Conservation (phyloP, 2,329 filamentous ascomycete species). For the Huntiella abstrusa region DNA sequence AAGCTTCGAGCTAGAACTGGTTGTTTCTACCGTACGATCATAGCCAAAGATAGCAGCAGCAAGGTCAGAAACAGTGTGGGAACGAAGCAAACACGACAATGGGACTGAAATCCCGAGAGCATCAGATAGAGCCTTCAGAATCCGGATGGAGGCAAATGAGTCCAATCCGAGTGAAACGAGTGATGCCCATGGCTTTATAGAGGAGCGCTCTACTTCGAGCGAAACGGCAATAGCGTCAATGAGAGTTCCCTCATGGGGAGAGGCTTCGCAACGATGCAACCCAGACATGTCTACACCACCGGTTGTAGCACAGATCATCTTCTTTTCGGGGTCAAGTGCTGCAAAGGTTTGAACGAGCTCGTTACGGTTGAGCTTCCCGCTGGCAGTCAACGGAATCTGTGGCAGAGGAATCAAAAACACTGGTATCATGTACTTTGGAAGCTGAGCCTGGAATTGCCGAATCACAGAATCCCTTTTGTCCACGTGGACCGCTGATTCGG, state of each 20-base stretch:
- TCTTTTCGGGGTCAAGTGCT: neutral
- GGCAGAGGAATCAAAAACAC: conserved; percentile 52
- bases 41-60: conserved; percentile 15
- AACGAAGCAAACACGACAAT: conserved; percentile 51
- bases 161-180: conserved; percentile 67
- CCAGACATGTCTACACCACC: conserved; percentile 19
- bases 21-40: neutral
- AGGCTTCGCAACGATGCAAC: conserved; percentile 37
- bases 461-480: too few relatives aligned
- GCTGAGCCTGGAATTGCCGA: conserved; percentile 25
- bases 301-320: neutral
- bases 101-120: conserved; percentile 30
- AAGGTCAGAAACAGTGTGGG: conserved; percentile 46
- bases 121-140: conserved; percentile 39
- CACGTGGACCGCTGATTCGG: conserved; percentile 15
- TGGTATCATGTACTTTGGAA: conserved; percentile 68
- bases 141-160: conserved; percentile 59
- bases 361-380: conserved; percentile 53
- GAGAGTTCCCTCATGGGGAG: neutral
- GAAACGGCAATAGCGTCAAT: conserved; percentile 29
- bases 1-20: neutral
- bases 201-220: conserved; percentile 24
- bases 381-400: conserved; percentile 48
- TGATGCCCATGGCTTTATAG: conserved; percentile 46
- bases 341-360: conserved; percentile 29